Conservation (phyloP, 441 rosid genomes). For the Jatropha multifida region DNA sequence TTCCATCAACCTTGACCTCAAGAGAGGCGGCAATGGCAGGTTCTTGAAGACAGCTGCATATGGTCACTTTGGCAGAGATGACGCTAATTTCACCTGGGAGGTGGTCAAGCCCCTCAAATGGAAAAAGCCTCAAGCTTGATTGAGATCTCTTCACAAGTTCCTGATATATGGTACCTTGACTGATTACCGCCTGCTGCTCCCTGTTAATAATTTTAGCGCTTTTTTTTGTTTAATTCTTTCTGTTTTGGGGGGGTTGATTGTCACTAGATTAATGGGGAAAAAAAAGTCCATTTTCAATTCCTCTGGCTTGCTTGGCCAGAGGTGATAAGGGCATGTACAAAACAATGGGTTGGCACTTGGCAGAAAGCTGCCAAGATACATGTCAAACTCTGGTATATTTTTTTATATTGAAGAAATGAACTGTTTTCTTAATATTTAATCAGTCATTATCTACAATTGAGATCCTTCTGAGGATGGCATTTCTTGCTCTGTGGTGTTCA, state of each 20-base stretch:
- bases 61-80: conserved; percentile 29
- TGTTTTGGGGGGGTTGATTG: too few relatives aligned
- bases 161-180: conserved; percentile 42
- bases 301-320: not conserved
- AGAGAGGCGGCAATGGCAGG: conserved; percentile 35
- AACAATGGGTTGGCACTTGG: not conserved
- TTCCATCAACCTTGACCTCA: conserved; percentile 29
- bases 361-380: not conserved
- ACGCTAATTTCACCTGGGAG: conserved; percentile 32
- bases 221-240: not conserved
- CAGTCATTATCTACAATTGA: too few relatives aligned
- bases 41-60: conserved; percentile 28
- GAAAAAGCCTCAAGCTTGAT: conserved; percentile 21
- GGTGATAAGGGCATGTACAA: not conserved
- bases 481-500: not conserved
- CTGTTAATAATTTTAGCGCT: not conserved
- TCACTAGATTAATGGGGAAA: not conserved
- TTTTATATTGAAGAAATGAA: not conserved
- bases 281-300: not conserved
- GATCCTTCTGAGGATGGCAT: not conserved
- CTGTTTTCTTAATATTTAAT: too few relatives aligned
- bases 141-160: conserved; percentile 58
- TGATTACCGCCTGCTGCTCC: conserved; percentile 46
- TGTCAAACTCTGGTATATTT: not conserved
- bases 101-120: conserved; percentile 28